Percentiles rank a stretch among this genome's conserved stretches.
These are phyloP conservation scores for Phytopythium helicoides DNA, from an alignment of 352 stramenopile species.

Conservation along the genomic window DNA sequence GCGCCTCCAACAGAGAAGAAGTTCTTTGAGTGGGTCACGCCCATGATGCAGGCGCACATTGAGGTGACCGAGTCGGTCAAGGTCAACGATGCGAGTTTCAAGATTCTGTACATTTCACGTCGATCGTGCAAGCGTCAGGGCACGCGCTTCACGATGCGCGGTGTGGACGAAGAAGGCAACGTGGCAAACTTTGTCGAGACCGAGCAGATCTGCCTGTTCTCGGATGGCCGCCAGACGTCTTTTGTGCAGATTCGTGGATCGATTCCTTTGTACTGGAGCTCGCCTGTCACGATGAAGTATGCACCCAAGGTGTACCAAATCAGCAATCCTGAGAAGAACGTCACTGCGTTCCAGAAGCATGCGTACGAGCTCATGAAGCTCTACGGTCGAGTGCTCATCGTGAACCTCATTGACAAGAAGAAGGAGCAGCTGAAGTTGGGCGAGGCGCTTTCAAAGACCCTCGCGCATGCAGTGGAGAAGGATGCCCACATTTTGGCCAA, in stretches of 20 bases:
- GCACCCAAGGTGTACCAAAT: constrained; percentile 84
- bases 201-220: constrained; percentile 90
- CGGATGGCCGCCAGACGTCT: constrained; percentile 49
- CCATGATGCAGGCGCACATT: constrained; percentile 78
- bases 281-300: constrained; percentile 91
- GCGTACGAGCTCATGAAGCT: constrained; percentile 60
- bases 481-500: constrained; percentile 66
- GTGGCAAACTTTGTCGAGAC: constrained; percentile 96
- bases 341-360: constrained; percentile 54
- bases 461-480: constrained; percentile 40
- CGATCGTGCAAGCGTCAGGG: constrained; percentile 81
- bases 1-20: constrained; percentile 47
- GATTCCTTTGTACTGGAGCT: constrained; percentile 94
- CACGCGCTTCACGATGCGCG: constrained; percentile 91
- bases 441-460: constrained; percentile 83
- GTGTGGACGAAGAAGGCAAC: constrained; percentile 88
- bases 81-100: constrained; percentile 51
- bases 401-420: constrained; percentile 96
- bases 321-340: constrained; percentile 36
- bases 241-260: constrained; percentile 91
- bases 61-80: constrained; percentile 45
- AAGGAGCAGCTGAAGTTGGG: constrained; percentile 92
- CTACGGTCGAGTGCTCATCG: constrained; percentile 81
- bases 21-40: constrained; percentile 71
- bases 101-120: constrained; percentile 71